Evolutionary conservation across 176 grass and related monocot species (phyloP).

Genomic region (Carex scoparia): DNA sequence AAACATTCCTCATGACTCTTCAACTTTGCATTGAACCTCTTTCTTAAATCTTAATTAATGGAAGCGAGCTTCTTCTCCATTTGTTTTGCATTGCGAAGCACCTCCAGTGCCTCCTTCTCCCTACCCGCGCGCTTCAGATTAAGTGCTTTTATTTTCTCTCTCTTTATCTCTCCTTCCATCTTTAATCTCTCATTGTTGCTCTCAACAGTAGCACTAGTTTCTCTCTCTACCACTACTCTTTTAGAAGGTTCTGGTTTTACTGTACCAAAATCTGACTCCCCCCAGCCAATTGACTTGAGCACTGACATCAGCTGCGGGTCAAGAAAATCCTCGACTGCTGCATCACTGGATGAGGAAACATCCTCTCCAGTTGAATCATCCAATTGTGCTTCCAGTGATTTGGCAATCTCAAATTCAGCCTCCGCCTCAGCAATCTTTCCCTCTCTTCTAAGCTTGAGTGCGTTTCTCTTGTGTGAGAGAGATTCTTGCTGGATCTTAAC

Average conservation of each 20-base stretch:
- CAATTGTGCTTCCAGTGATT: constrained; percentile 72
- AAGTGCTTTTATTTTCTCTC: constrained; percentile 77
- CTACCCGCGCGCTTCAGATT: constrained; percentile 72
- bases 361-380: constrained; percentile 60
- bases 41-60: constrained; percentile 23
- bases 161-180: constrained; percentile 80
- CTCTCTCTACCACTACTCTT: constrained; percentile 32
- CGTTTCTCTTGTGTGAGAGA: constrained; percentile 78
- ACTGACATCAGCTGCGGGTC: constrained; percentile 89
- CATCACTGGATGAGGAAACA: constrained; percentile 29
- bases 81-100: constrained; percentile 66
- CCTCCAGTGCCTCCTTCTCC: constrained; percentile 71
- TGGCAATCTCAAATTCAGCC: constrained; percentile 78
- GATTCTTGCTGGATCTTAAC: constrained; percentile 91
- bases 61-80: constrained; percentile 76
- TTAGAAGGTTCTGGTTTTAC: constrained; percentile 2
- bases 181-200: constrained; percentile 41
- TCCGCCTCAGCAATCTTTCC: constrained; percentile 74
- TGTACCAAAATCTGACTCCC: constrained; percentile 34
- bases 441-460: constrained; percentile 80
- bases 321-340: constrained; percentile 61
- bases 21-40: constrained; percentile 13
- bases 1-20: neutral
- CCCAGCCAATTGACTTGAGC: constrained; percentile 72
- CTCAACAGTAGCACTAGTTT: neutral